Percentiles rank a stretch among this genome's conserved stretches.
Evolutionary conservation across 805 yeast species (phyloP).

Genomic region (Metschnikowia baotianmanensis): DNA sequence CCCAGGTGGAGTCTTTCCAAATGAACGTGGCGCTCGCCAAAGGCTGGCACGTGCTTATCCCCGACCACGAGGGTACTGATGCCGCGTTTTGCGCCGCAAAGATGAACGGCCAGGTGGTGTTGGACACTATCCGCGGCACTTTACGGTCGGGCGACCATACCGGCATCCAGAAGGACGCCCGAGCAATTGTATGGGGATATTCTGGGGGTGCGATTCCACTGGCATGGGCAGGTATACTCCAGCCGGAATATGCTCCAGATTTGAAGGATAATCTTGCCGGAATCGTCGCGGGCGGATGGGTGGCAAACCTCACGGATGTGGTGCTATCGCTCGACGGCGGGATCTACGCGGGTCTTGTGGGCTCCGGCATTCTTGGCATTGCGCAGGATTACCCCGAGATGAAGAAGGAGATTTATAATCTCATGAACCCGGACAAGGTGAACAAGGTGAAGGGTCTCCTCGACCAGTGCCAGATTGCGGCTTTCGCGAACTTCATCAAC

Average conservation of each 20-base stretch:
- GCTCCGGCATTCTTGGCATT: background rate
- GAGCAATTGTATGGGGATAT: constrained; percentile 31
- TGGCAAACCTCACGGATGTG: background rate
- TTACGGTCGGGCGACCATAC: constrained; percentile 18
- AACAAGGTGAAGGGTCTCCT: too few species aligned
- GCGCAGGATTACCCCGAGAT: too few species aligned
- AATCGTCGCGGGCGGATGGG: too few species aligned
- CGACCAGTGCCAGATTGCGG: background rate
- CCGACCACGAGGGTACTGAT: constrained; percentile 37
- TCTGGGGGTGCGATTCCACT: constrained; percentile 40
- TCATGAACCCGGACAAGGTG: too few species aligned
- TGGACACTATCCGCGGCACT: constrained; percentile 32
- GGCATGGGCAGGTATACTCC: constrained; percentile 42
- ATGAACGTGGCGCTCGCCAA: constrained; percentile 11
- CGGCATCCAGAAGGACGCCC: constrained; percentile 22
- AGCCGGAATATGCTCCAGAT: too few species aligned
- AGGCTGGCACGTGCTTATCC: constrained; percentile 29
- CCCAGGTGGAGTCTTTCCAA: constrained; percentile 18
- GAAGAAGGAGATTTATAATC: too few species aligned
- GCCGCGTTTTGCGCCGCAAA: too few species aligned
- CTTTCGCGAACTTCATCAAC: background rate
- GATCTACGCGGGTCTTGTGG: background rate
- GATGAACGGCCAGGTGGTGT: constrained; percentile 29
- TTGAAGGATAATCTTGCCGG: too few species aligned
- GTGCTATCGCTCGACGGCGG: background rate